Base-by-base conservation (phyloP, 179 eudicot species). In the Beta macrorhiza region DNA sequence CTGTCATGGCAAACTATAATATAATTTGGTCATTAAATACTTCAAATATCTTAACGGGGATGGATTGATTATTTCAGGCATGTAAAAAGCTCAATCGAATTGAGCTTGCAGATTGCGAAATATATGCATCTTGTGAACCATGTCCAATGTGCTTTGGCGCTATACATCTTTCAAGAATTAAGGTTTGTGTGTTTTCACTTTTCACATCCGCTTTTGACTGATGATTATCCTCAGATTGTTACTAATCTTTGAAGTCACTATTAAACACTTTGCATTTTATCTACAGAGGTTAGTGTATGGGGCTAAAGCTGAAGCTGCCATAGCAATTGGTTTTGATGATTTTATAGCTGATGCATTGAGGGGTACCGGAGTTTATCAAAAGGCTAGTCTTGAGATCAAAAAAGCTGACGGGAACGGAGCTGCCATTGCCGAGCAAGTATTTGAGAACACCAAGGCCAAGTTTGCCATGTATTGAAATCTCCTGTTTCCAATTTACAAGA, bases 81-180 rank as follows among this genome's bases (percentile, higher is more conserved):
- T 94, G 98, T 71, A 92, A 88, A 74, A 93, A 89, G 88, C 92
- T 94, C 44, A 86, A 90, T 73, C 86, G 86, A 78, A 82, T 91
- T 65, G 91, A 91, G 83, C 90, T 94, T 25, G 88, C 95, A 1
- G 95, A 92, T 81, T 94, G 98, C 77, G 97, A 94, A 89, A 90
- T 94, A 55, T 94, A 86, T 78, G 95, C 98, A 15, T 92, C 97
- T 4, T 92, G 97, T 65, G 98, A 92, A 81, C 98, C 95, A 44
- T 94, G 97, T 62, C 92, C 95, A 32, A 94, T 92, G 97, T 94
- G 98, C 87, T 92, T 92, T 57, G 97, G 97, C 44, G 97, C 97
- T 16, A 94, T 94, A 86, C 92, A 90, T 86, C 90, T 90, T 47
- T 92, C 97, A 1, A 87, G 93, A 84, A 89, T 94, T 69, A 91